Evolutionary conservation across 2,329 filamentous ascomycete genomes (phyloP).

Genomic region (Neopestalotiopsis sp.): DNA sequence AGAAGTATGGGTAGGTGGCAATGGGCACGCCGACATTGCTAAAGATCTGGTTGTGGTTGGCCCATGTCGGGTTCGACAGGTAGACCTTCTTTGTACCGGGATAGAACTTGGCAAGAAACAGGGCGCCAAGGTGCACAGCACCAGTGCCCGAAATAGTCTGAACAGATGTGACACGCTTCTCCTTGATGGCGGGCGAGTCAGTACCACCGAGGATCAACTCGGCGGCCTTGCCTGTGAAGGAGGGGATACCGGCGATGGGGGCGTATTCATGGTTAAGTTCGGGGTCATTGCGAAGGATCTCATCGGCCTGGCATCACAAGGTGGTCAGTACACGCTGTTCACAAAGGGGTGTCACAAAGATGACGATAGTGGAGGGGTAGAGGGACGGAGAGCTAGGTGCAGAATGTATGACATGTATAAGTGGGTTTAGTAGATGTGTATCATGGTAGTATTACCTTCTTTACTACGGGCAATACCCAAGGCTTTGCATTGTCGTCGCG

Average conservation of each 20-base stretch:
- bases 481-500: conserved; percentile 94
- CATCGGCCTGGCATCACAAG: conserved; percentile 74
- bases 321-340: conserved; percentile 4
- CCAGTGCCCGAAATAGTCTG: conserved; percentile 98
- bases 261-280: conserved; percentile 97
- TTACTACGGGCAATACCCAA: conserved; percentile 95
- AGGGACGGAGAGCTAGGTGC: conserved; percentile 4
- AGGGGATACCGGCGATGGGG: conserved; percentile 86
- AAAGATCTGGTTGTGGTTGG: conserved; percentile 99
- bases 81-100: conserved; percentile 77
- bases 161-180: conserved; percentile 81
- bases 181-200: conserved; percentile 80
- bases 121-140: conserved; percentile 88
- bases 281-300: conserved; percentile 86
- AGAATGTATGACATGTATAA: conserved; percentile 15
- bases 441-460: conserved; percentile 70
- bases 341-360: conserved; percentile 7
- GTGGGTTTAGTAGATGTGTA: conserved; percentile 8
- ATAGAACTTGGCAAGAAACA: conserved; percentile 95
- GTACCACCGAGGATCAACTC: conserved; percentile 81
- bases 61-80: conserved; percentile 95
- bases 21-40: conserved; percentile 82
- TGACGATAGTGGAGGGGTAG: not conserved
- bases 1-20: conserved; percentile 93
- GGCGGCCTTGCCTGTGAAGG: conserved; percentile 88